Percentiles rank a stretch among this genome's conserved stretches.
Evolutionary conservation across 805 yeast species (phyloP).

Genomic region (Myxozyma melibiosi): DNA sequence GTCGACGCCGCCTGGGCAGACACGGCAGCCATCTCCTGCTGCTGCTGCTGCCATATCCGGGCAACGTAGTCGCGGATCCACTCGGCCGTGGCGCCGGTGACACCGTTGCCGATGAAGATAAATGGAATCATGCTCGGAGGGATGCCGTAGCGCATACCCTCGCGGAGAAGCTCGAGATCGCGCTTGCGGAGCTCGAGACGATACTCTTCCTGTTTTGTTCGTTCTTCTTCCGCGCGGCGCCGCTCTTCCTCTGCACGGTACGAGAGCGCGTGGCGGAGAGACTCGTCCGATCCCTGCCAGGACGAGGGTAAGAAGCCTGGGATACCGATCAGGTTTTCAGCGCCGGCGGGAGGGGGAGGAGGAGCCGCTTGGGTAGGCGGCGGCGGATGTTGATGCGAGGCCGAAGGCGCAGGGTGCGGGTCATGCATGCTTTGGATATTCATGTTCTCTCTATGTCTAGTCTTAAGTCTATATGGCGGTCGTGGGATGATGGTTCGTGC

Average conservation of each 20-base stretch:
- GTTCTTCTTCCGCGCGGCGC: conserved; percentile 62
- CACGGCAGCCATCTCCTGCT: conserved; percentile 15
- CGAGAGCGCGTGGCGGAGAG: conserved; percentile 31
- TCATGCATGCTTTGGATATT: conserved; percentile 15
- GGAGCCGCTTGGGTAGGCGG: conserved; percentile 1
- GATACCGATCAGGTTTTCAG: conserved; percentile 10
- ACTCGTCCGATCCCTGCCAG: conserved; percentile 33
- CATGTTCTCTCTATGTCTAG: neutral
- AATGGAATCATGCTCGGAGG: conserved; percentile 63
- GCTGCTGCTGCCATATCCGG: conserved; percentile 32
- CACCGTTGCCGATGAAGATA: conserved; percentile 49
- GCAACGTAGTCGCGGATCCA: conserved; percentile 33
- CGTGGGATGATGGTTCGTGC: neutral
- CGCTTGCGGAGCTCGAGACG: conserved; percentile 59
- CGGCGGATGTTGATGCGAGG: conserved; percentile 7
- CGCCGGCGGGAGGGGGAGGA: neutral
- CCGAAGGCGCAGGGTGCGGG: conserved; percentile 6
- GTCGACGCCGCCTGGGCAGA: conserved; percentile 3
- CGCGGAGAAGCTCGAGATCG: conserved; percentile 59
- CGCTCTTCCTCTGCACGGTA: conserved; percentile 34
- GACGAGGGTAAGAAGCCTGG: conserved; percentile 26
- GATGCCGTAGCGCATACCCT: conserved; percentile 58
- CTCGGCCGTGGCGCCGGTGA: conserved; percentile 30
- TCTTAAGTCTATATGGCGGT: neutral
- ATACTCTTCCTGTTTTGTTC: conserved; percentile 72